Evolutionary conservation across 805 yeast genomes (phyloP).

Genomic region (Myxozyma sirexii): DNA sequence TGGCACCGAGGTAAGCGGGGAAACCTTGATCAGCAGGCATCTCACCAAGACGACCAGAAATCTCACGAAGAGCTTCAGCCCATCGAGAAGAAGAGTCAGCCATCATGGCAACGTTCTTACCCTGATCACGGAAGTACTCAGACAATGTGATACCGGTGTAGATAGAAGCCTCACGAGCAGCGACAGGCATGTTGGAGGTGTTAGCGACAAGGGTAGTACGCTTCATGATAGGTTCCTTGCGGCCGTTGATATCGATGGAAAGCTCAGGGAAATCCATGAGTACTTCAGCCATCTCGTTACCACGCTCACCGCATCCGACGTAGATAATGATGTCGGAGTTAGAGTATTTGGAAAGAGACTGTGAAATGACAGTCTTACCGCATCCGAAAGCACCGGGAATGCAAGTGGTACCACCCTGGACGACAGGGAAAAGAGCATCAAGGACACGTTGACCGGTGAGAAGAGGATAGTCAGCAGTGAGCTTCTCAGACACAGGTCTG

Average conservation of each 20-base stretch:
- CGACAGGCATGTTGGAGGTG: conserved; percentile 99
- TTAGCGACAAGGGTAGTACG: conserved; percentile 98
- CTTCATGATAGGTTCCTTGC: conserved; percentile 98
- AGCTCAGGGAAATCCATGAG: conserved; percentile 99
- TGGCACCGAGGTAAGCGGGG: conserved; percentile 99
- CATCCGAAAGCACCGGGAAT: conserved; percentile 99
- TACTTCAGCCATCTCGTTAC: conserved; percentile 99
- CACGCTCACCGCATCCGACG: conserved; percentile 96
- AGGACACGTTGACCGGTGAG: conserved; percentile 98
- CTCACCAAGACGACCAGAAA: conserved; percentile 99
- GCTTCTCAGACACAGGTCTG: conserved; percentile 94
- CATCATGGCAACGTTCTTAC: conserved; percentile 98
- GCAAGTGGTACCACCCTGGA: conserved; percentile 99
- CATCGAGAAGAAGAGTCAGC: conserved; percentile 99
- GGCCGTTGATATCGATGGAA: conserved; percentile 85
- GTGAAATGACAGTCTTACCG: conserved; percentile 98
- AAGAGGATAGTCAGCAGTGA: conserved; percentile 91
- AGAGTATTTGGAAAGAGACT: conserved; percentile 93
- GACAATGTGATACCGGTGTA: conserved; percentile 99
- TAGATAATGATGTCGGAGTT: conserved; percentile 96
- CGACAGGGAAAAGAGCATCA: conserved; percentile 97
- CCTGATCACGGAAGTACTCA: conserved; percentile 99
- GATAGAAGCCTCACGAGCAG: conserved; percentile 99
- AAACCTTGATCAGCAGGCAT: conserved; percentile 99
- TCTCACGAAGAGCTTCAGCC: conserved; percentile 99